phyloP scores from a whole-genome alignment of 345 rosid species.

The Lepidium didymum region DNA sequence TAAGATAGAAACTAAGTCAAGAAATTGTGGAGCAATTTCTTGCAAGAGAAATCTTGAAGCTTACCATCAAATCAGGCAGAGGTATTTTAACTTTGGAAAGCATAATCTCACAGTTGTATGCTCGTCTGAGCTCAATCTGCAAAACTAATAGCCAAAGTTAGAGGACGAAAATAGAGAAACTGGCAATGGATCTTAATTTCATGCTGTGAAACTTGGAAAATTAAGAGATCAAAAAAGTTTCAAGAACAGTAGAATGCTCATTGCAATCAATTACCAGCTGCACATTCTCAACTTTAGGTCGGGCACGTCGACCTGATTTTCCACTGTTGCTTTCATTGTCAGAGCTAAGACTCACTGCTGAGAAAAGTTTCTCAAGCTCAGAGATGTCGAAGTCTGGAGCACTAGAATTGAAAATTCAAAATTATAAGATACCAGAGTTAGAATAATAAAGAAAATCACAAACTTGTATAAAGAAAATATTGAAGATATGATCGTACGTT shows the following conservation, averaged over 20 bases:
- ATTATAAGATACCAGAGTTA: constrained; percentile 7
- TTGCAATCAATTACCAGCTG: constrained; percentile 65
- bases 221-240: neutral
- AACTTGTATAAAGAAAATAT: neutral
- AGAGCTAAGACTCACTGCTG: constrained; percentile 48
- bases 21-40: constrained; percentile 1
- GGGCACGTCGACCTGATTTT: constrained; percentile 44
- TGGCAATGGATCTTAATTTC: neutral
- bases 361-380: constrained; percentile 79
- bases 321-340: constrained; percentile 35
- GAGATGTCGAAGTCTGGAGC: constrained; percentile 73
- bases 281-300: constrained; percentile 60
- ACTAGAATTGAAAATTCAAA: constrained; percentile 33
- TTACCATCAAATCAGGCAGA: constrained; percentile 68
- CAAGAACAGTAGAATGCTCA: constrained; percentile 6
- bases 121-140: constrained; percentile 81
- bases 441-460: constrained; percentile 5
- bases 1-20: neutral
- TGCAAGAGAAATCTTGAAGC: constrained; percentile 4
- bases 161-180: constrained; percentile 13
- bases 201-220: constrained; percentile 2
- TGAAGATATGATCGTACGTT: constrained; percentile 35
- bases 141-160: constrained; percentile 31
- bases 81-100: constrained; percentile 80
- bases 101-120: constrained; percentile 86